Conservation (phyloP, 768 basidiomycete genomes). For the Pulveroboletus frians region DNA sequence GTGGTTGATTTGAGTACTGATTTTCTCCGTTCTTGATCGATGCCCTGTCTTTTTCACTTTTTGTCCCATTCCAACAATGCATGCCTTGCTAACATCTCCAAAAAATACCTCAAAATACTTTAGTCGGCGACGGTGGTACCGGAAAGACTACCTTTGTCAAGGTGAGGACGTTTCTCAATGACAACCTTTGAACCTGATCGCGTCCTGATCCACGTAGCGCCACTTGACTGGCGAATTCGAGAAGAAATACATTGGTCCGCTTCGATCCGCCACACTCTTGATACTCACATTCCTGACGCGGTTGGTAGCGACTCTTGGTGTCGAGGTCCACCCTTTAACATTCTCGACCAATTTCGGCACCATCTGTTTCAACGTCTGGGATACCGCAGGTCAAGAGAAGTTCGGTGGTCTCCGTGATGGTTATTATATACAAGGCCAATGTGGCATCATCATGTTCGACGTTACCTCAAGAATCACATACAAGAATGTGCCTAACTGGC, state of each 20-base stretch:
- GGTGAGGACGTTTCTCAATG: slow-evolving; percentile 41
- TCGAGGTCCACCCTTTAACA: slow-evolving; percentile 93
- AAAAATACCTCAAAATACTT: slow-evolving; percentile 3
- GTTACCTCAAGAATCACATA: slow-evolving; percentile 99
- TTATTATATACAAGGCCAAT: slow-evolving; percentile 96
- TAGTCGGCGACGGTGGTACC: slow-evolving; percentile 95
- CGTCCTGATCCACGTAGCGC: slow-evolving; percentile 67
- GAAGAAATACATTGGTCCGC: slow-evolving; percentile 97
- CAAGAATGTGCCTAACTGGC: slow-evolving; percentile 99
- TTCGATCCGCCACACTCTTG: slow-evolving; percentile 6
- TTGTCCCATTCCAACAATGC: slow-evolving; percentile 10
- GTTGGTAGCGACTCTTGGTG: slow-evolving; percentile 89
- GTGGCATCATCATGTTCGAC: slow-evolving; percentile 99
- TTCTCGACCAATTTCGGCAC: slow-evolving; percentile 99
- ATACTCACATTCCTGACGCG: slow-evolving; percentile 12
- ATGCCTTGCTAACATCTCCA: neutral
- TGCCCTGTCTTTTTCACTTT: slow-evolving; percentile 27
- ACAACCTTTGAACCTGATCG: slow-evolving; percentile 38
- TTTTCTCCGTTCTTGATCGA: slow-evolving; percentile 48
- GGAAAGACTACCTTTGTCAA: slow-evolving; percentile 99
- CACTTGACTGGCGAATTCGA: slow-evolving; percentile 99
- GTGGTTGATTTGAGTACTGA: slow-evolving; percentile 14
- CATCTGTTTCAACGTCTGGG: slow-evolving; percentile 99
- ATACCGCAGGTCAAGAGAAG: slow-evolving; percentile 99
- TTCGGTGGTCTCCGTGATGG: slow-evolving; percentile 98